Base-by-base conservation (phyloP, 2,329 filamentous ascomycete species). In the Didymella keratinophila region DNA sequence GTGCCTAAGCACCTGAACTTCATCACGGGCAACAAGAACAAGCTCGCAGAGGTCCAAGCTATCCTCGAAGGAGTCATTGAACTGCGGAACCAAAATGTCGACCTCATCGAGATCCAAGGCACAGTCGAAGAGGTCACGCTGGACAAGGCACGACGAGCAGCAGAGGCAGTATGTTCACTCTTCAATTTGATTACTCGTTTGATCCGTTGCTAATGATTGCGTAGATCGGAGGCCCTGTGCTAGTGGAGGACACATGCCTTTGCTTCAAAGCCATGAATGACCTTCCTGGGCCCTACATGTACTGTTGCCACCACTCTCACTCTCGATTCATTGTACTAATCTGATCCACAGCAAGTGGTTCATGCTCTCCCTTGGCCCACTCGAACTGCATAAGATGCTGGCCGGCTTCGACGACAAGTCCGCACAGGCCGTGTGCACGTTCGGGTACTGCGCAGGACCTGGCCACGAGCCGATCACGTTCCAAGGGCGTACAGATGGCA, bases 261-360 rank as follows among this genome's bases (percentile, higher is more conserved):
- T 96, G 93, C 81, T 99, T 97, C 76, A 89, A 91, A 73, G 93
- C 94, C 20, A 85, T 97, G 61, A 87, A 91, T 58, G 93, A 93
- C n/a, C 84, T 99, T 28, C 95, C 95, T 2, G 95, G 95, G 1
- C 92, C 94, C 39, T 99, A 99, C 77, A 96, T 99, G 94, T 96
- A 83, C 28, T 11, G 25, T 20, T 41, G 4, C 45, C 21, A 14
- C 30, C 25, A 18, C 20, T 23, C 42, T 45, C 39, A 3, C 37
- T 25, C 20, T 37, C 11, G 1, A 1, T 8, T 42, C 34, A n/a
- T 48, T 21, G 32, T 47, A 28, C 45, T 62, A 52, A 62, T 25
- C 11, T 34, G 43, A 8, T 37, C 23, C 30, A 14, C n/a, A 97
- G 93, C 67, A 99, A 99, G 83, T 96, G 92, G 87, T 99, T 99